A percentile compares a stretch with the other conserved stretches of the same genome.
Conservation (phyloP, 768 basidiomycete species). For the Tremella fuciformis region DNA sequence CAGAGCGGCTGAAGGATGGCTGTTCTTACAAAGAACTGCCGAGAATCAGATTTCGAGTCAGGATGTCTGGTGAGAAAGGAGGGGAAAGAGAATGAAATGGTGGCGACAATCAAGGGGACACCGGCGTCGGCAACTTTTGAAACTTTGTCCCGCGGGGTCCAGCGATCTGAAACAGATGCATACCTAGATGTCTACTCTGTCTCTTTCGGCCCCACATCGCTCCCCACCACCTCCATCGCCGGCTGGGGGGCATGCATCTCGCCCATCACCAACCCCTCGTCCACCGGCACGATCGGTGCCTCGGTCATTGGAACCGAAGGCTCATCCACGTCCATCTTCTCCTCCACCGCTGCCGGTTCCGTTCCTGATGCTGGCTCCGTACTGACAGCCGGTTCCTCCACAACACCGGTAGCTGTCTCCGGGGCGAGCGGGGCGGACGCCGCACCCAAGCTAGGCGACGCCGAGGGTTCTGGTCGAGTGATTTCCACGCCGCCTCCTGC, state of each 20-base stretch:
- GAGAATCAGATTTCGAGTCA: no score
- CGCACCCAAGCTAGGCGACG: neutral
- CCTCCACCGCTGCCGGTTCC: constrained; percentile 15
- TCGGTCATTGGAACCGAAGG: neutral
- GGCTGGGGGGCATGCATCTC: constrained; percentile 29
- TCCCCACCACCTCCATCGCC: constrained; percentile 16
- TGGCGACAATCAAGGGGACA: no score
- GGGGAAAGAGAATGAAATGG: no score
- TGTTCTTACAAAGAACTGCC: no score
- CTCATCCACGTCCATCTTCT: constrained; percentile 31
- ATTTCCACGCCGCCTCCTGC: constrained; percentile 26
- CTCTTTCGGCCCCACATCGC: constrained; percentile 3
- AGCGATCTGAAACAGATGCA: no score
- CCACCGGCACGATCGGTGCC: neutral
- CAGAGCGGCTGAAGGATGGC: no score
- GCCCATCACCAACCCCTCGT: constrained; percentile 32
- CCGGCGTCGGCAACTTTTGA: no score
- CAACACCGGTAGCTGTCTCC: constrained; percentile 1
- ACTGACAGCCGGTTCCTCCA: constrained; percentile 5
- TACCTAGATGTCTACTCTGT: neutral
- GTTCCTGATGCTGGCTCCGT: constrained; percentile 5
- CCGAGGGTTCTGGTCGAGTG: constrained; percentile 7
- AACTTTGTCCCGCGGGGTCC: no score
- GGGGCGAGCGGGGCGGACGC: neutral
- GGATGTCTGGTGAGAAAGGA: no score